Base-by-base conservation (phyloP, 192 early-diverging fungal species). In the Jimgerdemannia flammicorona region DNA sequence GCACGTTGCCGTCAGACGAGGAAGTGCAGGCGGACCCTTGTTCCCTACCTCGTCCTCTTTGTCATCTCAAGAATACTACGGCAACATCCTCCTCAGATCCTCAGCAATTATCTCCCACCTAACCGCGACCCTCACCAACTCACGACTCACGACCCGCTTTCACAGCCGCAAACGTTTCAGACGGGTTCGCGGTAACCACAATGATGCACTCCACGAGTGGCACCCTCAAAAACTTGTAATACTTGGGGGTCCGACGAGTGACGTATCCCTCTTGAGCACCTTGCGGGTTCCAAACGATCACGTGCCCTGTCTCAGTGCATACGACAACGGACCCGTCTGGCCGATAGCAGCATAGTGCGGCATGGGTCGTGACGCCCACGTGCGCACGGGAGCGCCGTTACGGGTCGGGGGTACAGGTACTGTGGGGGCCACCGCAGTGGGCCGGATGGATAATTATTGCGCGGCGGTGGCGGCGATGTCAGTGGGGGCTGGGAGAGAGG, bases 291-390 rank as follows among this genome's bases (percentile, higher is more conserved):
- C 93, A 91, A 19, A 88, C 74, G 73, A 84, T 94, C 1, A 90
- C 92, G 77, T 91, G 87, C 2, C 93, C 92, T 3, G 79, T 80
- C 7, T 75, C 77, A 11, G 93, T 95, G n/a, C 79, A 78, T n/a
- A 94, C 75, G 66, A 94, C 79, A 0, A 94, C 77, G 4, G 85
- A 85, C 0, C 87, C 88, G 74, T 94, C 64, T 93, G 89, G 3
- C 92, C 93, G 42, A 95, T 80, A 7, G 88, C 87, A 49, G 90
- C 85, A 77, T 93, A 88, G 2, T 70, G 74, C 29, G 86, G 86
- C 8, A 75, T 79, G 39, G 90, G 76, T 66, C n/a, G n/a, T n/a
- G n/a, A n/a, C n/a, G 83, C 75, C 92, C 92, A 93, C 3, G 92
- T 82, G n/a, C 85, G 82, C 40, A 76, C 3, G 91, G 90, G 43